Evolutionary conservation across 371 early-diverging fungal species (phyloP).

Genomic region (Syncephalastrum racemosum): DNA sequence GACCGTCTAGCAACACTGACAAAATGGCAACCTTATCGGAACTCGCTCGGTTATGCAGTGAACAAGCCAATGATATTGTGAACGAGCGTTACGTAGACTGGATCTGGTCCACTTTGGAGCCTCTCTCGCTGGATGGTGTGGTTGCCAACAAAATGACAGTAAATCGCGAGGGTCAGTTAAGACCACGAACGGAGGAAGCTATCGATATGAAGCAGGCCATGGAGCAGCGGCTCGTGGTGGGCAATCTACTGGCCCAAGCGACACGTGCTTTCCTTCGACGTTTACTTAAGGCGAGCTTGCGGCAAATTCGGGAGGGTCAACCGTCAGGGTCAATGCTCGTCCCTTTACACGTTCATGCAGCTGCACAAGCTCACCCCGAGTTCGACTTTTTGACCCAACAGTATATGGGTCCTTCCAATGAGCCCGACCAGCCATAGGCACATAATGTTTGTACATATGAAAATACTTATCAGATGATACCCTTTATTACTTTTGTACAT

Average conservation of each 20-base stretch:
- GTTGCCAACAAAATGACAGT: conserved; percentile 41
- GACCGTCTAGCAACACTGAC: no score
- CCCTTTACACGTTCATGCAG: conserved; percentile 53
- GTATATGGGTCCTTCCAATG: conserved; percentile 37
- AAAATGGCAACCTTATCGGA: no score
- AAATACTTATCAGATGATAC: no score
- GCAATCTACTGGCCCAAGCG: conserved; percentile 27
- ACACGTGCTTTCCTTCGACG: conserved; percentile 31
- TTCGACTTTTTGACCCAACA: conserved; percentile 58
- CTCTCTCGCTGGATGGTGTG: conserved; percentile 34
- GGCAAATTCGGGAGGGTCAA: background rate
- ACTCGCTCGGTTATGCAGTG: conserved; percentile 10
- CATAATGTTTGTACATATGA: no score
- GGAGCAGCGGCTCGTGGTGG: conserved; percentile 38
- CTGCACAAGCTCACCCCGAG: conserved; percentile 36
- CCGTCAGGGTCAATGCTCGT: conserved; percentile 38
- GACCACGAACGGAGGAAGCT: conserved; percentile 18
- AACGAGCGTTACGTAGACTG: conserved; percentile 42
- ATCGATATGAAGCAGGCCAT: conserved; percentile 33
- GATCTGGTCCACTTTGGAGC: conserved; percentile 47
- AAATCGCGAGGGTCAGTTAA: conserved; percentile 35
- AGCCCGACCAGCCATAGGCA: no score
- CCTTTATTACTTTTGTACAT: no score
- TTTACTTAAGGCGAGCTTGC: conserved; percentile 24
- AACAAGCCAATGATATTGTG: conserved; percentile 16